Percentiles rank a stretch among this genome's conserved stretches.
Conservation (phyloP, 2,329 filamentous ascomycete species). For the Cryphonectria parasitica region DNA sequence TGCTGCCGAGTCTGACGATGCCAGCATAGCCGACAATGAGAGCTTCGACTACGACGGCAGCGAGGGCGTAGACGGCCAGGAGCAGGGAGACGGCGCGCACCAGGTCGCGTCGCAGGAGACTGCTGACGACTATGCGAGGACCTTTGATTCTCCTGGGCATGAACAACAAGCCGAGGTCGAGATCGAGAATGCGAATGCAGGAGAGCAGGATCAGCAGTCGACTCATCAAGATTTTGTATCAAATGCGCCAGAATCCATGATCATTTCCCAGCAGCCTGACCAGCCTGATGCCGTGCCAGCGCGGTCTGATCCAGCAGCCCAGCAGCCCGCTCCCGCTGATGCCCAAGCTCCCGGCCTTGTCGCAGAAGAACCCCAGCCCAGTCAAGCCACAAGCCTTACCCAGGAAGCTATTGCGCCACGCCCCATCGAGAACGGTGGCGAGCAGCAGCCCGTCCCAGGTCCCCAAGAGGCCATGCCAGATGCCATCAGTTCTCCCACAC, state of each 20-base stretch:
- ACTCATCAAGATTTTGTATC: slow-evolving; percentile 49
- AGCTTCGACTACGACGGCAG: slow-evolving; percentile 53
- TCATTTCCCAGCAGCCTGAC: slow-evolving; percentile 46
- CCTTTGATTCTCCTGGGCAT: slow-evolving; percentile 51
- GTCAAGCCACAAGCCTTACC: slow-evolving; percentile 18
- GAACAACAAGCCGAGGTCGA: slow-evolving; percentile 37
- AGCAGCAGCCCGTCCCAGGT: slow-evolving; percentile 14
- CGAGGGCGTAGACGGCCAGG: slow-evolving; percentile 37
- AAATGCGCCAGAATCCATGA: slow-evolving; percentile 49
- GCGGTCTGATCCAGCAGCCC: slow-evolving; percentile 32
- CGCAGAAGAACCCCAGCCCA: slow-evolving; percentile 23
- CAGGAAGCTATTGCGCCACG: slow-evolving; percentile 18
- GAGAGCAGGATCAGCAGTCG: slow-evolving; percentile 37
- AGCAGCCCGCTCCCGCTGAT: slow-evolving; percentile 36
- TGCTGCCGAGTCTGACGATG: slow-evolving; percentile 40
- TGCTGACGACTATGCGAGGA: slow-evolving; percentile 55
- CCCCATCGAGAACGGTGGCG: slow-evolving; percentile 19
- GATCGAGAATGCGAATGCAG: slow-evolving; percentile 38
- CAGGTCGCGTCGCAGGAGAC: slow-evolving; percentile 37
- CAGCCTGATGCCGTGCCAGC: slow-evolving; percentile 42
- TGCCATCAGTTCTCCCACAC: slow-evolving; percentile 15
- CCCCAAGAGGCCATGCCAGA: slow-evolving; percentile 23
- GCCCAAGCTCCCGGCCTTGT: slow-evolving; percentile 29
- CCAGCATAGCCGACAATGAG: slow-evolving; percentile 49
- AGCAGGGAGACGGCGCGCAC: slow-evolving; percentile 35